Evolutionary conservation across 140 eudicot species (phyloP), one percentile per base, ranked within the genome.

Genomic region (Erigeron philadelphicus): DNA sequence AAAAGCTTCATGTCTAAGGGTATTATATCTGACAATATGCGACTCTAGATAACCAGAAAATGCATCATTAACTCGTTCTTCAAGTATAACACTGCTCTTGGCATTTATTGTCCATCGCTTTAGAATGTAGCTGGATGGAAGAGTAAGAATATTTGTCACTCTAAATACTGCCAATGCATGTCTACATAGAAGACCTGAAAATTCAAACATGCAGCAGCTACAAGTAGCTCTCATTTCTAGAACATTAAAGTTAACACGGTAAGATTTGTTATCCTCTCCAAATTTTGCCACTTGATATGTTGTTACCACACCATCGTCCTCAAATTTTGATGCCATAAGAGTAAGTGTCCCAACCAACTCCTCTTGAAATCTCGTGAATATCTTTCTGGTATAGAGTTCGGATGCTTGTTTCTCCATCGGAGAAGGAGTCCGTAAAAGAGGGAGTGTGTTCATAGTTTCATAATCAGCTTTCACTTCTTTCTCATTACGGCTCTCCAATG

Each of bases 371-470:
- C 93, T 86, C 52, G 53, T 71, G 18, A 88, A 86, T 64, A 81
- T 46, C 65, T 80, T 86, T 70, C 85, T 80, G 2, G 90, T 86
- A 82, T 88, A 88, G 42, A 85, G 79, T 67, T 80, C 82, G 12
- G 90, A 83, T 58, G 90, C 90, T 74, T 88, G 96, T 74, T 88
- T 88, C 71, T 88, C 94, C 88, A 86, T 88, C 0, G 96, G 96
- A 15, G 94, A 86, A 58, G 96, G 94, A 11, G 96, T 88, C 72
- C 78, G 74, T 61, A 88, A 68, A 58, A 82, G 64, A 47, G 90
- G 90, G 17, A 81, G 70, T 8, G 79, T 75, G 66, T 81, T 84
- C 86, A 88, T 86, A 0, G 90, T 83, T 11, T 86, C 96, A 78
- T 83, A 88, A 84, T 88, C 96, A 4, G 90, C 88, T 80, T 86